Evolutionary conservation across 1,284 basidiomycete species (phyloP).

Genomic region (Austroboletus novae-zelandiae): DNA sequence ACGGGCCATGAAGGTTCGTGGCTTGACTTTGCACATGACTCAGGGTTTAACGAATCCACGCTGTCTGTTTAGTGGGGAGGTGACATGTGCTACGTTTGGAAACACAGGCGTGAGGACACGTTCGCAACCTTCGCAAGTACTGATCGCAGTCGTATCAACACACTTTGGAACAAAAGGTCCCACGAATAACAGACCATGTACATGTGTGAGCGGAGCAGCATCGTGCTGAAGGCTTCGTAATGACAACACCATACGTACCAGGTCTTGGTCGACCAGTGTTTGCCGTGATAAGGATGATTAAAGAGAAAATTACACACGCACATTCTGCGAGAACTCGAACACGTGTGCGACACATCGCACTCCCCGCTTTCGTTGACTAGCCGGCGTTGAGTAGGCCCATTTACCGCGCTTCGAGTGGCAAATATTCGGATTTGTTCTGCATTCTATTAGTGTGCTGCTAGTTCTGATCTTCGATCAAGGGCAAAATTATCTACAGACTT

Average conservation of each 20-base stretch:
- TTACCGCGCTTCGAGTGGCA: too few relatives aligned
- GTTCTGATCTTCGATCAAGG: too few relatives aligned
- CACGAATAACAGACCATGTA: constrained; percentile 2
- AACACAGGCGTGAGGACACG: neutral
- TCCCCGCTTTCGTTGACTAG: too few relatives aligned
- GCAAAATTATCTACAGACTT: too few relatives aligned
- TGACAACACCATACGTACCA: neutral
- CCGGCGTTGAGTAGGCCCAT: too few relatives aligned
- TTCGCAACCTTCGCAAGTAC: neutral
- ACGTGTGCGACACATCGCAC: too few relatives aligned
- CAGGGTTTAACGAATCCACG: neutral
- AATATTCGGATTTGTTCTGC: too few relatives aligned
- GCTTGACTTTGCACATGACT: neutral
- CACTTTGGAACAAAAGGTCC: constrained; percentile 5
- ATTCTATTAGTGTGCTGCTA: too few relatives aligned
- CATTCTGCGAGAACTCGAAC: too few relatives aligned
- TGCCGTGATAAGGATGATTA: neutral
- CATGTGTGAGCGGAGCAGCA: neutral
- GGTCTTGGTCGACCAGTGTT: neutral
- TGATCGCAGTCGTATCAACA: neutral
- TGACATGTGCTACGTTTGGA: constrained; percentile 1
- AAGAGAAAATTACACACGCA: neutral
- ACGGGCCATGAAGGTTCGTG: neutral
- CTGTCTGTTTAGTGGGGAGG: neutral
- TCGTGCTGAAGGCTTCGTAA: neutral